phyloP scores from a whole-genome alignment of 805 yeast genomes.

The Candida dendrica region DNA sequence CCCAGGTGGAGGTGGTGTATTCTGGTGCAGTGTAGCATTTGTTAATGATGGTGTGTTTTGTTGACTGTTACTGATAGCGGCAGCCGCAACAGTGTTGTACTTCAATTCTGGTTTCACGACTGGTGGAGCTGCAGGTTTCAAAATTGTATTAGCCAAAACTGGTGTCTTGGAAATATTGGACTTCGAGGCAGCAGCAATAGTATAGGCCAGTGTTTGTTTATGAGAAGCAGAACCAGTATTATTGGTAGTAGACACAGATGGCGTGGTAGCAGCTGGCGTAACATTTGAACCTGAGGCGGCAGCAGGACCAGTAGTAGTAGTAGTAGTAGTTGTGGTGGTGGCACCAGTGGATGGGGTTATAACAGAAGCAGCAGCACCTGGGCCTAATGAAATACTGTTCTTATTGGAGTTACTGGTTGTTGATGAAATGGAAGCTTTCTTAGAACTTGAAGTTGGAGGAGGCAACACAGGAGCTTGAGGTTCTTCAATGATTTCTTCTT shows the following conservation, averaged over 20 bases:
- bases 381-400: constrained; percentile 9
- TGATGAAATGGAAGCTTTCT: constrained; percentile 1
- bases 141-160: constrained; percentile 13
- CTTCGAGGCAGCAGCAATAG: constrained; percentile 12
- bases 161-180: constrained; percentile 8
- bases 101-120: constrained; percentile 44
- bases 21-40: constrained; percentile 12
- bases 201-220: background rate
- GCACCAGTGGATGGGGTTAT: constrained; percentile 17
- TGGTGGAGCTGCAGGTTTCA: constrained; percentile 52
- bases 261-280: constrained; percentile 25
- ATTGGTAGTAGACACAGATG: constrained; percentile 5
- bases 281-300: constrained; percentile 17
- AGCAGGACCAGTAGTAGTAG: background rate
- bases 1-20: constrained; percentile 8
- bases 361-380: constrained; percentile 21
- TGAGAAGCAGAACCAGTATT: background rate
- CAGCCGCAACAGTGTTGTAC: constrained; percentile 41
- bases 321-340: background rate
- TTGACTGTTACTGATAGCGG: constrained; percentile 13
- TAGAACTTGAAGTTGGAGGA: constrained; percentile 2
- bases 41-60: constrained; percentile 14
- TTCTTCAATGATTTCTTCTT: constrained; percentile 5
- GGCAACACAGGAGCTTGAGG: constrained; percentile 3
- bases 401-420: constrained; percentile 15